Conservation (phyloP, 352 stramenopile genomes). For the Phytophthora hibernalis region DNA sequence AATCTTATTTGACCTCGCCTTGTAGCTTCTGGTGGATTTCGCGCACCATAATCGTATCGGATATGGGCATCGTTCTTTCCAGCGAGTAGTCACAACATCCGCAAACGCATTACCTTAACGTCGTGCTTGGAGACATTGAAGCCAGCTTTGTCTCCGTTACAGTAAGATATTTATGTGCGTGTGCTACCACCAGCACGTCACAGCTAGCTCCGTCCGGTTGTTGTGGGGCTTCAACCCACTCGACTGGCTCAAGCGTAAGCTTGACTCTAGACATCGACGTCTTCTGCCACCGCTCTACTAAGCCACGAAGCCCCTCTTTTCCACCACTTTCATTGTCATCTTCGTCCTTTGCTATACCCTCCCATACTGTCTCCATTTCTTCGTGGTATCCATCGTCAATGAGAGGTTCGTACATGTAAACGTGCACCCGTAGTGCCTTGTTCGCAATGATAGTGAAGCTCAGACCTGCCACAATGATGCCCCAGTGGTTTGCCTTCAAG, state of each 20-base stretch:
- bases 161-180: constrained; percentile 2
- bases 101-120: constrained; percentile 4
- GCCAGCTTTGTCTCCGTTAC: neutral
- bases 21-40: too few relatives aligned
- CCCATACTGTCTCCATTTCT: constrained; percentile 1
- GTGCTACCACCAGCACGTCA: constrained; percentile 6
- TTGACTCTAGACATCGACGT: too few relatives aligned
- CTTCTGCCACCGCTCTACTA: constrained; percentile 1
- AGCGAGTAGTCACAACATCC: constrained; percentile 9
- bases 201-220: neutral
- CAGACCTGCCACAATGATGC: constrained; percentile 17
- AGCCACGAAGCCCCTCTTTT: neutral
- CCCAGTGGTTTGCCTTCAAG: constrained; percentile 13
- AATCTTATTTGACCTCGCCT: too few relatives aligned
- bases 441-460: too few relatives aligned
- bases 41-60: too few relatives aligned
- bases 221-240: constrained; percentile 6
- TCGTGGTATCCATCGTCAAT: constrained; percentile 13
- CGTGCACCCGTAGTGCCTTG: too few relatives aligned
- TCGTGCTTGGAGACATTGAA: neutral
- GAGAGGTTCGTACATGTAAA: constrained; percentile 16
- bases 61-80: too few relatives aligned
- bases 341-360: neutral
- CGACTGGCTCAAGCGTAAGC: neutral
- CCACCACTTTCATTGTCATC: neutral